phyloP scores from a whole-genome alignment of 2,329 filamentous ascomycete genomes.

The Cercospora berteroae region DNA sequence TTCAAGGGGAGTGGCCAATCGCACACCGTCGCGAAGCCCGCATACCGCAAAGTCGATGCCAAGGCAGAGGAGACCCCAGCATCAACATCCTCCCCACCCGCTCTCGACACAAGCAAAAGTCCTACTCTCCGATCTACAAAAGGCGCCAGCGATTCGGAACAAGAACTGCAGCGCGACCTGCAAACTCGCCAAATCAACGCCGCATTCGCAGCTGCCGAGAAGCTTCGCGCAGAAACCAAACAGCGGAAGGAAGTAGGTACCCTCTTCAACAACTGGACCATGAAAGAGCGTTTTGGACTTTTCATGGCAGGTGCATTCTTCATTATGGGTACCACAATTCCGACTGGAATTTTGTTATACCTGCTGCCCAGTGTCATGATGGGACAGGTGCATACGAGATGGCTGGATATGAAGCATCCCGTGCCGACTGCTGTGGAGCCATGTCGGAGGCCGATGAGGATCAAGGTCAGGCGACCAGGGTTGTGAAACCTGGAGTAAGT shows the following conservation, averaged over 20 bases:
- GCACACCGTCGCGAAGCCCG: background rate
- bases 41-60: background rate
- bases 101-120: background rate
- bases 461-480: constrained; percentile 24
- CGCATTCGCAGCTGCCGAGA: constrained; percentile 14
- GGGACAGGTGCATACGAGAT: constrained; percentile 25
- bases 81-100: background rate
- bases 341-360: constrained; percentile 45
- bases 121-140: background rate
- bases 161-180: background rate
- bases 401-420: constrained; percentile 31
- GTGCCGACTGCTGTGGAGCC: constrained; percentile 26
- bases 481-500: constrained; percentile 3
- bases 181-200: constrained; percentile 10
- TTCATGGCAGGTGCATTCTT: constrained; percentile 36
- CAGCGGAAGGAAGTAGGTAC: background rate
- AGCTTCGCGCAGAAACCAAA: background rate
- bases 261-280: constrained; percentile 14
- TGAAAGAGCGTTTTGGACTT: constrained; percentile 30
- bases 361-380: constrained; percentile 29
- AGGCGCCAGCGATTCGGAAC: background rate
- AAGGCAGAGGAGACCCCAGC: background rate
- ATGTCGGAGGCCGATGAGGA: constrained; percentile 31
- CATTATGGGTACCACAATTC: constrained; percentile 38
- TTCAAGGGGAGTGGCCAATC: background rate